Base-by-base conservation (phyloP, 129 eudicot species). In the Artemisia annua region DNA sequence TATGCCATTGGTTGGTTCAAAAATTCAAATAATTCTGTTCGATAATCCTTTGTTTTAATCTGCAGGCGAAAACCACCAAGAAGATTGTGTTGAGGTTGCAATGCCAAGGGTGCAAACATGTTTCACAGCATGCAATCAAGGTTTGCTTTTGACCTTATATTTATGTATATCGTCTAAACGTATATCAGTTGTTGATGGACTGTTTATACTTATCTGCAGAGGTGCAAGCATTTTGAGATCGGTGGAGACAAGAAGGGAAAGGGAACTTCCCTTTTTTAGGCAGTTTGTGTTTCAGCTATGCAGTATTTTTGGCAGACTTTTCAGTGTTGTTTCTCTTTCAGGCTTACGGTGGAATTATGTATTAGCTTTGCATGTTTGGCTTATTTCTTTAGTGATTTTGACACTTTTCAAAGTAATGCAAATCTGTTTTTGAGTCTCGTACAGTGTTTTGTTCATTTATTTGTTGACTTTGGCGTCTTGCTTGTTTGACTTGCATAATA, bases 161-260 rank as follows among this genome's bases (percentile, higher is more conserved):
- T 11, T 3, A 5, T 20, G n/a, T 28, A 11, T 67, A 11, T 72
- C 58, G 5, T 11, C 2, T 32, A 11, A 7, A 18, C 14, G 8
- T 1, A 2, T n/a, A 18, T 15, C 43, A 0, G 63, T 51, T 32
- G 5, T 28, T 73, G 50, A 67, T 18, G 12, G 66, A 51, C 57
- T 63, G 44, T 26, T 73, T 17, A 10, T 18, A 30, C 30, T 39
- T 54, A 20, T 76, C 16, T 74, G 65, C 83, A 86, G 91, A 70
- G 91, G 50, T 86, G 91, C 87, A 86, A 86, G 78, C 91, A 86
- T 69, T 86, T 86, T 71, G 91, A 86, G 74, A 86, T 86, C 32
- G 90, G 87, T 58, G 90, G 90, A 73, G 90, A 86, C 80, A 86
- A 86, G 85, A 86, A 86, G 75, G 91, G 91, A 51, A 86, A 86